Percentiles rank a stretch among this genome's conserved stretches.
These are phyloP conservation scores for Microcos paniculata DNA, from an alignment of 345 rosid species.

Conservation along the genomic window DNA sequence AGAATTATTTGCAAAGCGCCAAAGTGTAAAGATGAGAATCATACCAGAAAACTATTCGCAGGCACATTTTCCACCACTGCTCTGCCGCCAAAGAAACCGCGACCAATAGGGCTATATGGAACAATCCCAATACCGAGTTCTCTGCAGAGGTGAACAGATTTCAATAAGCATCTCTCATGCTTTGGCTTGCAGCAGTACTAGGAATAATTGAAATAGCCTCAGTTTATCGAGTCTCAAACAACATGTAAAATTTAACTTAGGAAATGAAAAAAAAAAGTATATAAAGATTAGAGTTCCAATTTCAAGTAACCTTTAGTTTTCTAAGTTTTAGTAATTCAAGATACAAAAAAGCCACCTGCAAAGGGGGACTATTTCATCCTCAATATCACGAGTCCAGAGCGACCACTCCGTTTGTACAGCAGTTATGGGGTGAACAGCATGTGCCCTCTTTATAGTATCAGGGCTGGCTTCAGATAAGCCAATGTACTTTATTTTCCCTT, in stretches of 20 bases:
- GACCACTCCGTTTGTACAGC: constrained; percentile 23
- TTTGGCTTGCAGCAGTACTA: neutral
- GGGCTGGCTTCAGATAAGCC: constrained; percentile 26
- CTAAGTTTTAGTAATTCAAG: neutral
- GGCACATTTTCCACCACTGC: constrained; percentile 31
- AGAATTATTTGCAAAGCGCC: too few relatives aligned
- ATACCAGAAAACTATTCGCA: constrained; percentile 36
- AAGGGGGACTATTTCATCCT: constrained; percentile 23
- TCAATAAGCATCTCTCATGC: neutral
- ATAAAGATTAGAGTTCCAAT: neutral
- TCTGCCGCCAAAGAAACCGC: constrained; percentile 39
- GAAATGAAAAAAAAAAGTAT: neutral
- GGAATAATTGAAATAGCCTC: neutral
- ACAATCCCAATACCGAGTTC: constrained; percentile 57
- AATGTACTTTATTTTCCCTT: constrained; percentile 22
- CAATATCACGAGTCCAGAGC: constrained; percentile 17
- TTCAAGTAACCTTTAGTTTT: neutral
- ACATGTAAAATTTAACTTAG: neutral
- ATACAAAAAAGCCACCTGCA: constrained; percentile 17
- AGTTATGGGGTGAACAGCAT: constrained; percentile 25
- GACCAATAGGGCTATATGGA: constrained; percentile 53
- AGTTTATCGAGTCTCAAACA: constrained; percentile 1
- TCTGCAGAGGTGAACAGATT: constrained; percentile 27
- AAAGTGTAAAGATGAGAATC: too few relatives aligned
- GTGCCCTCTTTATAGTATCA: too few relatives aligned